Conservation (phyloP, 2,329 filamentous ascomycete genomes). For the Xylariaceae sp. region DNA sequence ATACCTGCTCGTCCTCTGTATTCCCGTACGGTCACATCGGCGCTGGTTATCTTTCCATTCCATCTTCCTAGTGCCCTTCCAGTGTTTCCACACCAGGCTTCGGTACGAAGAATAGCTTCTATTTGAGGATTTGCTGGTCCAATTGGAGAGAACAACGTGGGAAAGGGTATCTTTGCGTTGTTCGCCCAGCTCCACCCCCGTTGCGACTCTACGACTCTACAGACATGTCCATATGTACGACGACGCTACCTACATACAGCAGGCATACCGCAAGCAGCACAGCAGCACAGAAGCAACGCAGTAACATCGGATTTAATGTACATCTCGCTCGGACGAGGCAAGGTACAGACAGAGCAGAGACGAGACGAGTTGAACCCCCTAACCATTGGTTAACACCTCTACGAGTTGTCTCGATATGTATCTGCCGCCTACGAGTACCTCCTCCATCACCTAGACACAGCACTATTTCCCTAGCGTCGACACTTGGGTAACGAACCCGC, state of each 20-base stretch:
- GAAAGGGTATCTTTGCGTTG: constrained; percentile 22
- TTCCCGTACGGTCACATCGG: no score
- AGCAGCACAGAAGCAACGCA: background rate
- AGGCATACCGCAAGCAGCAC: no score
- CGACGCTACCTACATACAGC: no score
- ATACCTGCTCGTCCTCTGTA: no score
- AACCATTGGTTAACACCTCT: no score
- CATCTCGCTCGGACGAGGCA: constrained; percentile 2
- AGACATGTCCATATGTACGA: background rate
- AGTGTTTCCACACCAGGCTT: background rate
- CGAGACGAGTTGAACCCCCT: constrained; percentile 1
- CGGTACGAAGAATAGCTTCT: background rate
- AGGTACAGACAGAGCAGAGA: constrained; percentile 4
- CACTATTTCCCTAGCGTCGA: background rate
- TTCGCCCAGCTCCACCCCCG: constrained; percentile 14
- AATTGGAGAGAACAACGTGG: constrained; percentile 29
- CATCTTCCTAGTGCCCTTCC: background rate
- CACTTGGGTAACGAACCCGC: background rate
- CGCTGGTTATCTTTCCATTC: no score
- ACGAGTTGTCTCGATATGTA: background rate
- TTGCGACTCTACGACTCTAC: background rate
- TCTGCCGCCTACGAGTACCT: background rate
- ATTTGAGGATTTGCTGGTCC: constrained; percentile 22
- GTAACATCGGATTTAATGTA: constrained; percentile 12
- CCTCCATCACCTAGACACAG: no score